phyloP scores from a whole-genome alignment of 2,329 filamentous ascomycete species.

The Cyphellophora europaea region DNA sequence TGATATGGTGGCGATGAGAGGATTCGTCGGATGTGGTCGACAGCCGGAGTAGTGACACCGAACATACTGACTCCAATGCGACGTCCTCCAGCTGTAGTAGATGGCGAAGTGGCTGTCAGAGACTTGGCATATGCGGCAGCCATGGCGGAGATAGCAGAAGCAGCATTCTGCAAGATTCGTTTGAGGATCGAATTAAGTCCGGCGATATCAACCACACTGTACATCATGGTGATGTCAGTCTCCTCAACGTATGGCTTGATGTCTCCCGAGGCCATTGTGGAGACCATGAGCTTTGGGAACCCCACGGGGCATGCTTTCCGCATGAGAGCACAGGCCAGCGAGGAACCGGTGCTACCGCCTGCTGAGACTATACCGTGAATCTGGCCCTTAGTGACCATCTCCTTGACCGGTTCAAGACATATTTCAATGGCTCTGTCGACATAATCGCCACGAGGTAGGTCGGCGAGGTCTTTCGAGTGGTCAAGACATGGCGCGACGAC shows the following conservation, averaged over 20 bases:
- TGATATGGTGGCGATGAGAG: slow-evolving; percentile 17
- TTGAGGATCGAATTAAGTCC: slow-evolving; percentile 53
- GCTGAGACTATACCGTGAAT: slow-evolving; percentile 51
- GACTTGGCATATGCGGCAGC: slow-evolving; percentile 33
- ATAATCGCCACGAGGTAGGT: slow-evolving; percentile 44
- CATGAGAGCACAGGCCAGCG: slow-evolving; percentile 53
- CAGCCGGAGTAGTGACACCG: slow-evolving; percentile 61
- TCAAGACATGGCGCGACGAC: slow-evolving; percentile 30
- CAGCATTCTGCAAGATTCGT: slow-evolving; percentile 53
- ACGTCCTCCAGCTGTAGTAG: slow-evolving; percentile 25
- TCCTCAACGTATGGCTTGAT: slow-evolving; percentile 56
- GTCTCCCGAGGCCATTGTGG: slow-evolving; percentile 60
- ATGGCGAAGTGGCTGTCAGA: slow-evolving; percentile 3
- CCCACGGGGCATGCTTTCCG: slow-evolving; percentile 49
- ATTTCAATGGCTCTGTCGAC: slow-evolving; percentile 46
- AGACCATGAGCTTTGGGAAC: slow-evolving; percentile 61
- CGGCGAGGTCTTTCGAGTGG: slow-evolving; percentile 23
- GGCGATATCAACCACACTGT: slow-evolving; percentile 61
- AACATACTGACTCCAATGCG: slow-evolving; percentile 63
- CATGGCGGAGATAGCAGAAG: slow-evolving; percentile 52
- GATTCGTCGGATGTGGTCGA: slow-evolving; percentile 41
- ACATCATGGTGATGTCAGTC: slow-evolving; percentile 61
- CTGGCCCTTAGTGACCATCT: slow-evolving; percentile 26
- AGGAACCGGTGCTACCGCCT: slow-evolving; percentile 56
- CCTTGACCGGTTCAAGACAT: slow-evolving; percentile 33